These are phyloP conservation scores for Paxillus rubicundulus DNA, from an alignment of 768 basidiomycete genomes.

Conservation along the genomic window DNA sequence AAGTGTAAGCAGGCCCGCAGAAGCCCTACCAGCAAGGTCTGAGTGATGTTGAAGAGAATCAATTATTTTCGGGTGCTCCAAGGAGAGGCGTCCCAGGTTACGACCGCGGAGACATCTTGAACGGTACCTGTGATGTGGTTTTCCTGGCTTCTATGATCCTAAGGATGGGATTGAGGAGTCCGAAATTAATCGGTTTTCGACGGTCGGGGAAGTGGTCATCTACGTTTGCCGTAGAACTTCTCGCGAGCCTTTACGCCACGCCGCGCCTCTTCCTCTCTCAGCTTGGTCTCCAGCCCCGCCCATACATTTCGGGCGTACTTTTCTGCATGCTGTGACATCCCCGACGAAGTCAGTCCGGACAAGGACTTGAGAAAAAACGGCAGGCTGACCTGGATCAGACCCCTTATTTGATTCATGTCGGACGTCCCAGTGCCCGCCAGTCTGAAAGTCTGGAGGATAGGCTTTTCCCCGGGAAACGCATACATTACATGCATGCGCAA, in stretches of 20 bases:
- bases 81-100: too few relatives aligned
- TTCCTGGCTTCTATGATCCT: neutral
- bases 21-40: too few relatives aligned
- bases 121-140: too few relatives aligned
- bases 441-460: slow-evolving; percentile 60
- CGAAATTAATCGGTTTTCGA: neutral
- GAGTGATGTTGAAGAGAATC: too few relatives aligned
- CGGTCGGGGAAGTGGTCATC: slow-evolving; percentile 4
- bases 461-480: slow-evolving; percentile 47
- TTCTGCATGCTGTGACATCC: slow-evolving; percentile 59
- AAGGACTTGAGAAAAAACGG: neutral
- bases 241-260: slow-evolving; percentile 59
- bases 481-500: slow-evolving; percentile 61
- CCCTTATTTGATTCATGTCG: slow-evolving; percentile 43
- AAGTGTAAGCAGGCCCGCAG: too few relatives aligned
- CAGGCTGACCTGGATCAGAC: slow-evolving; percentile 51
- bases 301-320: slow-evolving; percentile 59
- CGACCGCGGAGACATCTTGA: too few relatives aligned
- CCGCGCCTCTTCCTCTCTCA: slow-evolving; percentile 62
- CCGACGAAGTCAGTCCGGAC: slow-evolving; percentile 41
- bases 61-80: too few relatives aligned
- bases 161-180: neutral
- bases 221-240: slow-evolving; percentile 38
- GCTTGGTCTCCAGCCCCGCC: slow-evolving; percentile 56
- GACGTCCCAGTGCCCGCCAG: slow-evolving; percentile 64